Base-by-base conservation (phyloP, 2,329 filamentous ascomycete species). In the Colletotrichum australisinense region DNA sequence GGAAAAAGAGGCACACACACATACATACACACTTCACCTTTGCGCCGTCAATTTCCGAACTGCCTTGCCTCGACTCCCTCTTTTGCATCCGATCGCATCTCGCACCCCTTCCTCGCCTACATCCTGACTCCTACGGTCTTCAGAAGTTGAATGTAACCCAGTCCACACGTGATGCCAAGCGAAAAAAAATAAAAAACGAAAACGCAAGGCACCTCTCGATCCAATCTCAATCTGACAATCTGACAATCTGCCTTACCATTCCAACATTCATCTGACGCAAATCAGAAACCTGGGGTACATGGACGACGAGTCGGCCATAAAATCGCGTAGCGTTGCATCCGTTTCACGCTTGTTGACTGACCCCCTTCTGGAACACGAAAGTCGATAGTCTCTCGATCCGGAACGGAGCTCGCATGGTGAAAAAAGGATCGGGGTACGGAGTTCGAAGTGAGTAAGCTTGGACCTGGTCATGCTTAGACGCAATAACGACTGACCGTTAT, bases 281-380 rank as follows among this genome's bases (percentile, higher is more conserved):
- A 62, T 30, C 22, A 26, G 58, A 28, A 24, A 42, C 42, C 42
- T 19, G 42, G 42, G 28, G 59, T 26, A 62, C 35, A 46, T 26
- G 14, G 14, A 24, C 24, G 8, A 32, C 30, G 30, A 9, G 24
- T 28, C 16, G 38, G 26, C 4, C 35, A 38, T 38, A 7, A 49
- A 57, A 12, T 55, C 24, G 57, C n/a, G 57, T 55, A 58, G 58
- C 64, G 52, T 72, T 26, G 64, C 69, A 69, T 49, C n/a, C 32
- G 59, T 72, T 69, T 64, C 70, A 69, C 66, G 66, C 66, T 72
- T 64, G 26, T 64, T 46, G 19, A 28, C 42, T 35, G 32, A 35
- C 38, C 38, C 30, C 32, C 42, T 69, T 69, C 59, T 72, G 66
- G 70, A 72, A 60, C 53, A n/a, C 19, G 16, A 42, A 9, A n/a